A percentile compares a stretch with the other conserved stretches of the same genome.
phyloP scores from a whole-genome alignment of 345 rosid species.

The Leavenworthia alabamica region DNA sequence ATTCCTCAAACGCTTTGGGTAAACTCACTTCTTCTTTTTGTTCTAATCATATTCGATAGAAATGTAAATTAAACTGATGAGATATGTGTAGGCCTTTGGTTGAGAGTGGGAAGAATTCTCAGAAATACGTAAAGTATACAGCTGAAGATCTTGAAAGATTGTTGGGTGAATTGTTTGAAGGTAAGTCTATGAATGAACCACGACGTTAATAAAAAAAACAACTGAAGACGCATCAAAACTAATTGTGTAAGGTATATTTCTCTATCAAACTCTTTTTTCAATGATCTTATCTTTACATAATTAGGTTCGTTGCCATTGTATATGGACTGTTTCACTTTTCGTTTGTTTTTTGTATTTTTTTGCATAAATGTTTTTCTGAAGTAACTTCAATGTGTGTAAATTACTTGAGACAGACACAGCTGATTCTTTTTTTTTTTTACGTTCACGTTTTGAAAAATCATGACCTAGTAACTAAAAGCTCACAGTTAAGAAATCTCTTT shows the following conservation, averaged over 20 bases:
- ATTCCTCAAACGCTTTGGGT: constrained; percentile 87
- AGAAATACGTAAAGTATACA: constrained; percentile 70
- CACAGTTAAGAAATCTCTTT: neutral
- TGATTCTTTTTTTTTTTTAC: neutral
- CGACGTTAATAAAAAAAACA: constrained; percentile 40
- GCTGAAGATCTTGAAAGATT: constrained; percentile 91
- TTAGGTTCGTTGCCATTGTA: constrained; percentile 18
- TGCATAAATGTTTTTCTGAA: neutral
- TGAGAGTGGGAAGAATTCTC: constrained; percentile 75
- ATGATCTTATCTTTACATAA: neutral
- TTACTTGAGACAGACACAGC: neutral
- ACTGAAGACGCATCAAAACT: neutral
- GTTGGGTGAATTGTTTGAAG: constrained; percentile 93
- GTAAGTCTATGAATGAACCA: constrained; percentile 64
- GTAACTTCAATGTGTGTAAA: constrained; percentile 17
- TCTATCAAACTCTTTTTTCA: neutral
- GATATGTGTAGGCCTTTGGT: constrained; percentile 61
- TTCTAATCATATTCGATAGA: neutral
- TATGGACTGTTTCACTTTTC: neutral
- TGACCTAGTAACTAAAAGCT: neutral
- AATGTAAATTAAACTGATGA: neutral
- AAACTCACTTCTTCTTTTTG: neutral
- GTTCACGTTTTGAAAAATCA: neutral
- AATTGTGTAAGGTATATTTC: neutral
- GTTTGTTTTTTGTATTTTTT: neutral